phyloP scores from a whole-genome alignment of 768 basidiomycete genomes.

The Lactarius tabidus region DNA sequence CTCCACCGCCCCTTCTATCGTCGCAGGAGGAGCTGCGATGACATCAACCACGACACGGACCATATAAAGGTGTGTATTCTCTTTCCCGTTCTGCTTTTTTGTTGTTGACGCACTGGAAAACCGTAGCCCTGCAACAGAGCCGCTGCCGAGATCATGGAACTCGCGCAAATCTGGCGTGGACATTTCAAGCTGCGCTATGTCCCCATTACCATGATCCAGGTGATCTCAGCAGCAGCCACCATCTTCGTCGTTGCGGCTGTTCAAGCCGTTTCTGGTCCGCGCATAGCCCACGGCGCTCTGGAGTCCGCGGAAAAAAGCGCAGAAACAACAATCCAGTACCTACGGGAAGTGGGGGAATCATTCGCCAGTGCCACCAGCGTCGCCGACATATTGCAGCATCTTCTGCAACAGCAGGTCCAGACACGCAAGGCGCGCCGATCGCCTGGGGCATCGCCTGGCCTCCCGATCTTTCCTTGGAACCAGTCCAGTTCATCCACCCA shows the following conservation, averaged over 20 bases:
- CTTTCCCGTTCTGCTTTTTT: neutral
- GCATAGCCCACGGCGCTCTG: conserved; percentile 17
- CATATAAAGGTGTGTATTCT: conserved; percentile 20
- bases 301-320: conserved; percentile 15
- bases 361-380: conserved; percentile 22
- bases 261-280: conserved; percentile 24
- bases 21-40: conserved; percentile 13
- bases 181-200: conserved; percentile 23
- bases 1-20: conserved; percentile 27
- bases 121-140: conserved; percentile 23
- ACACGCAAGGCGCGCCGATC: conserved; percentile 24
- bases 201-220: conserved; percentile 27
- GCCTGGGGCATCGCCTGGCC: conserved; percentile 7
- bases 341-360: conserved; percentile 23
- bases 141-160: conserved; percentile 25
- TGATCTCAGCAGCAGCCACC: conserved; percentile 26
- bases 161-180: conserved; percentile 21
- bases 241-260: conserved; percentile 28
- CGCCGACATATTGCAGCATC: conserved; percentile 23
- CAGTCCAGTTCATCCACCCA: neutral
- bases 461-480: neutral
- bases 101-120: neutral
- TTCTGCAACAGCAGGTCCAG: conserved; percentile 20
- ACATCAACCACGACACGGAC: conserved; percentile 13
- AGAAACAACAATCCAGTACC: conserved; percentile 14